Evolutionary conservation across 495 filamentous ascomycete species (phyloP).

Genomic region (Aspergillus saccharolyticus): DNA sequence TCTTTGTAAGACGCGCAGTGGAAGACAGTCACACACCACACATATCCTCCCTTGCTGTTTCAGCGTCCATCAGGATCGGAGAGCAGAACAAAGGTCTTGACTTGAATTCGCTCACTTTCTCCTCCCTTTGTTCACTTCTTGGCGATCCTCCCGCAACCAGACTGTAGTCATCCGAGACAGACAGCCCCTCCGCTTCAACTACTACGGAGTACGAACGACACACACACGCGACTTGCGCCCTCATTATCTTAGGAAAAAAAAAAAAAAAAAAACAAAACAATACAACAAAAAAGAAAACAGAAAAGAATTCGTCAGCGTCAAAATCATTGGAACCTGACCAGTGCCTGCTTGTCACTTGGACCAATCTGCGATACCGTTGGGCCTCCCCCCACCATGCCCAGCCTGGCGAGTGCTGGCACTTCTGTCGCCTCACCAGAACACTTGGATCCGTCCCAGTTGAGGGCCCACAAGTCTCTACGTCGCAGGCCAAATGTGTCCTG

Average conservation of each 20-base stretch:
- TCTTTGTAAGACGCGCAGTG: conserved; percentile 9
- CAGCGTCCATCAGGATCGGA: not conserved
- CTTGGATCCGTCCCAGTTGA: conserved; percentile 32
- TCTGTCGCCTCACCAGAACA: conserved; percentile 29
- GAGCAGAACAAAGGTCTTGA: not conserved
- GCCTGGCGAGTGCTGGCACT: conserved; percentile 29
- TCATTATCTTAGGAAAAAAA: not conserved
- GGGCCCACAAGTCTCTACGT: conserved; percentile 45
- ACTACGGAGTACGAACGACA: not conserved
- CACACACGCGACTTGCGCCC: not conserved
- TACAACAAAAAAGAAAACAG: not conserved
- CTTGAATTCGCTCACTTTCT: not conserved
- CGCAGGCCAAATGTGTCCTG: conserved; percentile 28
- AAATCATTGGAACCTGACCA: not conserved
- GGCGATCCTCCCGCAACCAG: not conserved
- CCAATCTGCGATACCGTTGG: conserved; percentile 12
- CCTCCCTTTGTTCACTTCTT: not conserved
- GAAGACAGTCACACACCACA: not conserved
- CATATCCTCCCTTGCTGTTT: conserved; percentile 5
- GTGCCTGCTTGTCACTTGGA: conserved; percentile 3
- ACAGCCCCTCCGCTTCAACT: not conserved
- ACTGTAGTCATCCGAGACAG: not conserved
- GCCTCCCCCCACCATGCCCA: conserved; percentile 31
- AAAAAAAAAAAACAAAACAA: not conserved
- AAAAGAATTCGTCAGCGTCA: not conserved